These are phyloP conservation scores for Coniosporium uncinatum DNA, from an alignment of 2,329 filamentous ascomycete genomes.

Conservation along the genomic window DNA sequence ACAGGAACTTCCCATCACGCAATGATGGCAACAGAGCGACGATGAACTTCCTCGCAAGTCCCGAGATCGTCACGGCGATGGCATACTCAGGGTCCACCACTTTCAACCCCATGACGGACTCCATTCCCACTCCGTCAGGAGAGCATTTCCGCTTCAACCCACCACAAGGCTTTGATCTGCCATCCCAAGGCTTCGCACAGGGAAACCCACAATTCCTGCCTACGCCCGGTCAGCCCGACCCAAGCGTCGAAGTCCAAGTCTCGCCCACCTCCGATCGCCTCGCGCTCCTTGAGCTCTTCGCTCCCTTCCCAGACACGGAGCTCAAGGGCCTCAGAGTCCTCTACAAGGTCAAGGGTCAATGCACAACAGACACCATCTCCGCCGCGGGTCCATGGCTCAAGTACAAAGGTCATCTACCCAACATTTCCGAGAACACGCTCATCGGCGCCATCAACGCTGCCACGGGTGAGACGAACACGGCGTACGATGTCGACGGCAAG, in stretches of 20 bases:
- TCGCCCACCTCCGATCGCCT: conserved; percentile 86
- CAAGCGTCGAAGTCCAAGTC: conserved; percentile 68
- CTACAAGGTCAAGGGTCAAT: conserved; percentile 96
- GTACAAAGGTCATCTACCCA: conserved; percentile 98
- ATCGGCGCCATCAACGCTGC: conserved; percentile 92
- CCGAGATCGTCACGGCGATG: conserved; percentile 96
- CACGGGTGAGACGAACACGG: conserved; percentile 87
- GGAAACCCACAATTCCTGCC: conserved; percentile 74
- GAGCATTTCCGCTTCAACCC: conserved; percentile 80
- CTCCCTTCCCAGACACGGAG: conserved; percentile 72
- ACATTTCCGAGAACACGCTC: conserved; percentile 96
- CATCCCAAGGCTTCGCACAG: conserved; percentile 70
- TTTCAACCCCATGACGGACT: conserved; percentile 94
- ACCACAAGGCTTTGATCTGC: conserved; percentile 55
- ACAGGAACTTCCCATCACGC: conserved; percentile 95
- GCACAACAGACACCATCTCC: conserved; percentile 98
- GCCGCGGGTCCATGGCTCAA: conserved; percentile 97
- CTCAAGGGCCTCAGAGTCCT: conserved; percentile 77
- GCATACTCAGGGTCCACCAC: conserved; percentile 87
- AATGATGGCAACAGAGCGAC: conserved; percentile 96
- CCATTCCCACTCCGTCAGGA: conserved; percentile 73
- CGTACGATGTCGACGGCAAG: conserved; percentile 79
- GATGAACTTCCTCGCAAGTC: conserved; percentile 98
- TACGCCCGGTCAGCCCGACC: conserved; percentile 64
- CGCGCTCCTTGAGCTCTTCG: conserved; percentile 86